Evolutionary conservation across 441 rosid genomes (phyloP), one percentile per base, ranked within the genome.

Genomic region (Euphorbia schlechtendalii): DNA sequence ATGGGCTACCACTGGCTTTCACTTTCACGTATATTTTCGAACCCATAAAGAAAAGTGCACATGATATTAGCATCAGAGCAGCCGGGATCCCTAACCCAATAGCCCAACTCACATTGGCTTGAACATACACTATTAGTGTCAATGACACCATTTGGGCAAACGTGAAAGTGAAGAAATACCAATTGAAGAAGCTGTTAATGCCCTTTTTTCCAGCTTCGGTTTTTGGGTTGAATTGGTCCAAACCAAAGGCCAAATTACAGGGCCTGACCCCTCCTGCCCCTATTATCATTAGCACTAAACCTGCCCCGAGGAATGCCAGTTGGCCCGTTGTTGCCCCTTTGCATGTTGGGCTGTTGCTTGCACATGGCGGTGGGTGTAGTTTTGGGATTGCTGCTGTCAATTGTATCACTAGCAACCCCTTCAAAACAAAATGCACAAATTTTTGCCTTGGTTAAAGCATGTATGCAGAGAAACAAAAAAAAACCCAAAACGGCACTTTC

Each of bases 251-350:
- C 60, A 89, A 63, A 63, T 89, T 89, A 65, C 93, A 86, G 0
- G 96, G 96, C 56, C 93, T 71, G 41, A 89, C 77, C 6, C 96
- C 93, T 0, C 91, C 89, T 0, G 93, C 93, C 67, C 93, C 93
- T 0, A 83, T 61, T 17, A 85, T 78, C 65, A 86, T 82, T 13
- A 89, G 69, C 22, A 72, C 86, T 0, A 89, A 83, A 6, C 88
- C 91, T 41, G 73, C 1, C 32, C 77, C 27, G 15, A 86, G 81
- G 71, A 86, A 85, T 6, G 89, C 81, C 61, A 78, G 54, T 68
- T 89, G 96, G 12, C 93, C 87, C 21, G 65, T 63, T 1, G 81
- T 85, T 66, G 93, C 82, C 34, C 76, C 84, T 3, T 24, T 25
- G 69, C 96, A 89, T 14, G 67, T 73, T 0, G 34, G 49, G 5